Percentiles rank a stretch among this genome's conserved stretches.
Conservation (phyloP, 352 stramenopile genomes). For the Bremia lactucae region DNA sequence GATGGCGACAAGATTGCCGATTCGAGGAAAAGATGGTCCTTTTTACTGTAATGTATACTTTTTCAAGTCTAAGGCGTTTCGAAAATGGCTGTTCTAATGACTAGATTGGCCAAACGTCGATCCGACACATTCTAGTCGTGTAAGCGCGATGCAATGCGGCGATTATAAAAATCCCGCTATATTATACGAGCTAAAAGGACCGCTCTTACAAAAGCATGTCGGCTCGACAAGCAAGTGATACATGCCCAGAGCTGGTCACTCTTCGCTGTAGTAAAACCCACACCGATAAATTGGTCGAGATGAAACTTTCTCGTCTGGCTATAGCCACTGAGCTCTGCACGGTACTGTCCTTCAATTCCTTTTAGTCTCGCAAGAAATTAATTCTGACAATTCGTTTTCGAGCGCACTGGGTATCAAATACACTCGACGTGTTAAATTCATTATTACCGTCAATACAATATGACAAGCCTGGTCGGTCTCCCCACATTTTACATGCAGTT, state of each 20-base stretch:
- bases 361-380: background rate
- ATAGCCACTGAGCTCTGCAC: too few species aligned
- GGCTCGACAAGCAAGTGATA: background rate
- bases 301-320: too few species aligned
- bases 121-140: constrained; percentile 8
- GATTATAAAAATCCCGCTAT: constrained; percentile 6
- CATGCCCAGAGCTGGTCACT: too few species aligned
- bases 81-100: too few species aligned
- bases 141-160: constrained; percentile 11
- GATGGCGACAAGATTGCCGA: too few species aligned
- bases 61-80: too few species aligned
- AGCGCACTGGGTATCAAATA: background rate
- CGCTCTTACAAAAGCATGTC: constrained; percentile 8
- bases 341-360: background rate
- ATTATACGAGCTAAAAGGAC: constrained; percentile 9
- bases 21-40: too few species aligned
- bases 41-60: too few species aligned
- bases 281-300: constrained; percentile 4
- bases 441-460: constrained; percentile 1
- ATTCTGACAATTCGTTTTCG: background rate
- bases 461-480: background rate
- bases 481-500: constrained; percentile 7
- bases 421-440: background rate
- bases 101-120: too few species aligned
- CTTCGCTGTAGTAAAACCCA: too few species aligned